Evolutionary conservation across 2,329 filamentous ascomycete species (phyloP).

Genomic region (Colletotrichum magnum): DNA sequence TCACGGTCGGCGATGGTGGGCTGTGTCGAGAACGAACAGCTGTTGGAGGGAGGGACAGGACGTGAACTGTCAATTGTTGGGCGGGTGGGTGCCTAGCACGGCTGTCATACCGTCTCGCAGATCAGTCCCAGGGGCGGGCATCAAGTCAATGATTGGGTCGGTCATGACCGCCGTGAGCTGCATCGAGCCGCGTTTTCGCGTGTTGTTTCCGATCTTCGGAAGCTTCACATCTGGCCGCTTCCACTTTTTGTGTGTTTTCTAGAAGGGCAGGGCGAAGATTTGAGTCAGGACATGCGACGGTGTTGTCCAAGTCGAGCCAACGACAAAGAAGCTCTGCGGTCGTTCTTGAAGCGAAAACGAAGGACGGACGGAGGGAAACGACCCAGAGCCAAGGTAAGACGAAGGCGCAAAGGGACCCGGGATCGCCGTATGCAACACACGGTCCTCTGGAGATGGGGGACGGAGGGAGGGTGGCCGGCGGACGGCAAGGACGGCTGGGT

Average conservation of each 20-base stretch:
- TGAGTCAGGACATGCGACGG: slow-evolving; percentile 30
- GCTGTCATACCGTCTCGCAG: slow-evolving; percentile 18
- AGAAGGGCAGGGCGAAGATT: not conserved
- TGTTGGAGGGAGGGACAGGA: not conserved
- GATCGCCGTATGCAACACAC: slow-evolving; percentile 26
- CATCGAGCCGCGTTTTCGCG: slow-evolving; percentile 7
- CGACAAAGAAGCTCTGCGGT: no score
- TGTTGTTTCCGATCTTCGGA: slow-evolving; percentile 23
- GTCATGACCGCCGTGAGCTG: not conserved
- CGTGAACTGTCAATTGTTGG: not conserved
- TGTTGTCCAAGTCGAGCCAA: not conserved
- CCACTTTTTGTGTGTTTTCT: not conserved
- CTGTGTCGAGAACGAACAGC: not conserved
- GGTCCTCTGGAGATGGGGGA: slow-evolving; percentile 11
- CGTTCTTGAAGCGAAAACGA: slow-evolving; percentile 19
- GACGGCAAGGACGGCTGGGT: slow-evolving; percentile 34
- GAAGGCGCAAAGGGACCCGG: slow-evolving; percentile 6
- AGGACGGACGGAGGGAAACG: not conserved
- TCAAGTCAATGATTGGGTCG: slow-evolving; percentile 1
- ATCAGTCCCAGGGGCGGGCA: slow-evolving; percentile 3
- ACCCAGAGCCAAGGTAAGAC: slow-evolving; percentile 10
- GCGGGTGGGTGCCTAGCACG: not conserved
- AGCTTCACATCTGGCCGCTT: not conserved
- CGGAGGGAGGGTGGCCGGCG: not conserved
- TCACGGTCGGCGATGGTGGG: not conserved